Base-by-base conservation (phyloP, 768 basidiomycete species). In the Suillus ampliporus region DNA sequence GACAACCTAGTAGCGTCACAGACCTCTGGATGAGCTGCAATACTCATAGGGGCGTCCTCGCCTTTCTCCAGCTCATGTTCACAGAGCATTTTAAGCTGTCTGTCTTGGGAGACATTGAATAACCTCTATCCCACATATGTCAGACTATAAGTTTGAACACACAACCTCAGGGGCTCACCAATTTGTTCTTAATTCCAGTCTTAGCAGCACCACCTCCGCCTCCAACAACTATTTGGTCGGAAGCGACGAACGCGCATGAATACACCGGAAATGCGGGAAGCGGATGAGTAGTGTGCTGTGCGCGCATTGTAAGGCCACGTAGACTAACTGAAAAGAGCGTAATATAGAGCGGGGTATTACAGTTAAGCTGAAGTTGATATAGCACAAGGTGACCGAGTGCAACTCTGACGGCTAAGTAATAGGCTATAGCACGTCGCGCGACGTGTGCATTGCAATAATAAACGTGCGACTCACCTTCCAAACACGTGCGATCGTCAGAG, bases 11-110 rank as follows among this genome's bases (percentile, higher is more conserved):
- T 15, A 31, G 34, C 34, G 9, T 62, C 26, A 65, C 77, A 64
- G 74, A 91, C 92, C 77, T 86, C 74, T 10, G 80, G 75, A 71
- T 90, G 77, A 14, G 86, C 84, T 19, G 90, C 89, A 83, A 98
- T 89, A 73, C 95, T 97, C 94, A 95, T 98, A n/a, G 97, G 96
- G 5, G 91, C 92, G 76, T 99, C 97, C 72, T 96, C 96, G 40
- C 88, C 90, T 35, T 75, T 83, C 60, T 86, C 89, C 14, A 99
- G 83, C 69, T 93, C 87, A 53, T 88, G 80, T 73, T 97, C 94
- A 67, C 85, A 75, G 28, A 89, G 72, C 1, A 87, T 76, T 37
- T 85, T 78, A 13, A 94, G 72, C 19, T 79, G 75, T 62, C 84
- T 82, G 46, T 85, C 79, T 17, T 82, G 73, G 17, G 78, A 79